Percentiles rank a stretch among this genome's conserved stretches.
phyloP scores from a whole-genome alignment of 768 basidiomycete genomes.

The Boletus barrowsii region DNA sequence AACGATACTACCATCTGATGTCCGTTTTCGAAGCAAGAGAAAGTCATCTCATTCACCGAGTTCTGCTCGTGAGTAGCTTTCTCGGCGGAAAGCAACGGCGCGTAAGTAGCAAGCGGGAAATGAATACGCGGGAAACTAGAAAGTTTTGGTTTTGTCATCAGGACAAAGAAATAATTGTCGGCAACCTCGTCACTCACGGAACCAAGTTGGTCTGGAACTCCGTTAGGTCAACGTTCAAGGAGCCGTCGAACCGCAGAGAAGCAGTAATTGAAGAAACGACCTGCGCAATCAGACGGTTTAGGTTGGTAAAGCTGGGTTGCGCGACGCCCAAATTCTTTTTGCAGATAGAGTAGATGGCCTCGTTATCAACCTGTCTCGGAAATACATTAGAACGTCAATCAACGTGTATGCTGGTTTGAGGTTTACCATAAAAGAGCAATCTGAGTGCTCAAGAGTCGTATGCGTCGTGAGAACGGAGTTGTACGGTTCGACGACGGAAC shows the following conservation, averaged over 20 bases:
- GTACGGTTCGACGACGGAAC: slow-evolving; percentile 98
- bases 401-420: background rate
- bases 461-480: slow-evolving; percentile 98
- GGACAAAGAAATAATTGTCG: background rate
- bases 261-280: slow-evolving; percentile 98
- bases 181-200: slow-evolving; percentile 58
- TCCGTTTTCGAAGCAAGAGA: slow-evolving; percentile 93
- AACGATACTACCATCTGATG: slow-evolving; percentile 78
- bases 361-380: slow-evolving; percentile 81
- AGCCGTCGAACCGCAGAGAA: slow-evolving; percentile 95
- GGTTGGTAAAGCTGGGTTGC: slow-evolving; percentile 87
- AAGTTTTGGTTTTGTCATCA: slow-evolving; percentile 7
- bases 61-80: slow-evolving; percentile 97
- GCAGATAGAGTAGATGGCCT: slow-evolving; percentile 99
- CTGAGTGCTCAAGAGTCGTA: slow-evolving; percentile 99
- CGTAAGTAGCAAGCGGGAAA: slow-evolving; percentile 96
- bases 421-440: slow-evolving; percentile 97
- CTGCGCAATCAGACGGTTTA: slow-evolving; percentile 96
- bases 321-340: slow-evolving; percentile 86
- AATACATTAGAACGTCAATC: slow-evolving; percentile 6
- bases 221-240: slow-evolving; percentile 94
- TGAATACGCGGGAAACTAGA: slow-evolving; percentile 94
- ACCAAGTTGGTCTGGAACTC: slow-evolving; percentile 99
- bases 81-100: slow-evolving; percentile 91
- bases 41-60: slow-evolving; percentile 97